Evolutionary conservation across 2,329 filamentous ascomycete species (phyloP), one percentile per base, ranked within the genome.

Genomic region (Chalara sp.): DNA sequence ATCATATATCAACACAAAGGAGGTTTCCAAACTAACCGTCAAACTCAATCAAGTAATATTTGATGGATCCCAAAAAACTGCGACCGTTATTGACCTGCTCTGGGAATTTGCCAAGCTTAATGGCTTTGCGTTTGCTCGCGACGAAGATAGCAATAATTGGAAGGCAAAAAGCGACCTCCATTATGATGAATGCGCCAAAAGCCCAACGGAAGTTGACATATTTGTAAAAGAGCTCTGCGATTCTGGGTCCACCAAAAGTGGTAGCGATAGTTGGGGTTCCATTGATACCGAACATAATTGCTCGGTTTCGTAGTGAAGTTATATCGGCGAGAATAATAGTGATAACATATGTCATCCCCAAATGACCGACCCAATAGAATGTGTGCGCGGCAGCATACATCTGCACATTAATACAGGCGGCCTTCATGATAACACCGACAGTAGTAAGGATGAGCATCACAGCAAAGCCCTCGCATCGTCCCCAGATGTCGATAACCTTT

Each of bases 311-410:
- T 13, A 88, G 69, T 5, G 74, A 73, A 1, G 84, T 82, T 0
- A 81, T 84, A 58, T 89, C 84, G 13, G 84, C 80, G 50, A 84
- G 76, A 59, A 88, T 80, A 37, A 88, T 75, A 48, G 48, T 49
- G 6, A 60, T 32, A n/a, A 32, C 42, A 31, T 55, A 62, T n/a
- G 21, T 32, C 35, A 57, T 52, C 3, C 52, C 52, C 29, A 45
- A 46, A 81, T 32, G 87, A 75, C 50, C 85, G 43, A 84, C 76
- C 50, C 75, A 76, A 61, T 84, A 87, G 57, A 89, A 84, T 3
- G 87, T 81, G 56, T 63, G 57, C 4, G 59, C 60, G 1, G 82
- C 81, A 35, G 78, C 78, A 61, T 81, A 87, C 0, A 75, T 79
- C 54, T 77, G 66, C 8, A 86, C 73, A 51, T 77, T 77, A 2